These are phyloP conservation scores for Lepiota venenata DNA, from an alignment of 768 basidiomycete genomes.

Conservation along the genomic window DNA sequence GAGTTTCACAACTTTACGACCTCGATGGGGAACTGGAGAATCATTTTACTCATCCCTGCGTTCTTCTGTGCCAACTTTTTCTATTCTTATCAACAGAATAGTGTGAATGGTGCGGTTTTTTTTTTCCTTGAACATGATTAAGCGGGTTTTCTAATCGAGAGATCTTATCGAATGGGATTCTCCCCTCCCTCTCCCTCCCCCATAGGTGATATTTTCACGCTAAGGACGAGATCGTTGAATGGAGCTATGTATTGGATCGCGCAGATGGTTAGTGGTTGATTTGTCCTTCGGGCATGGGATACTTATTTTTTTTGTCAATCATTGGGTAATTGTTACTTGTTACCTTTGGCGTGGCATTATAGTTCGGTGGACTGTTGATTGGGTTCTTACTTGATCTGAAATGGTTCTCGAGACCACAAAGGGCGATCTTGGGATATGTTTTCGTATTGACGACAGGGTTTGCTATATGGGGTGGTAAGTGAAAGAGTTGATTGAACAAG, in stretches of 20 bases:
- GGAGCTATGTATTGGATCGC: constrained; percentile 29
- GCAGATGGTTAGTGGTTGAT: constrained; percentile 20
- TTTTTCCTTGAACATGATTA: too few species aligned
- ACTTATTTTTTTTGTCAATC: too few species aligned
- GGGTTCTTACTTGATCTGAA: constrained; percentile 24
- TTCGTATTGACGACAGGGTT: constrained; percentile 24
- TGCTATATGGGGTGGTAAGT: constrained; percentile 24
- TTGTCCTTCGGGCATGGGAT: constrained; percentile 17
- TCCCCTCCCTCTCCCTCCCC: too few species aligned
- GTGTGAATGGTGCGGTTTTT: constrained; percentile 20
- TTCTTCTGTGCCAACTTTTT: constrained; percentile 30
- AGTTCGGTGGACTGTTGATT: constrained; percentile 24
- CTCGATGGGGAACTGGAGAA: constrained; percentile 23
- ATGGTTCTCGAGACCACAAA: constrained; percentile 24
- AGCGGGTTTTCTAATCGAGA: not conserved
- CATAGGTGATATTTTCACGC: constrained; percentile 22
- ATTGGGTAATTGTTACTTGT: too few species aligned
- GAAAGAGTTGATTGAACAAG: too few species aligned
- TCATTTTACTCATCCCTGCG: constrained; percentile 24
- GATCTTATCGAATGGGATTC: not conserved
- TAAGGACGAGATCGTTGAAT: constrained; percentile 24
- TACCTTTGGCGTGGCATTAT: constrained; percentile 8
- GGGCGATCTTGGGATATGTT: constrained; percentile 21
- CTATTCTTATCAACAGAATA: constrained; percentile 28
- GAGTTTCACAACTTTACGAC: constrained; percentile 19